Evolutionary conservation across 2,329 filamentous ascomycete genomes (phyloP), one percentile per base, ranked within the genome.

Genomic region (Tolypocladium sp.): DNA sequence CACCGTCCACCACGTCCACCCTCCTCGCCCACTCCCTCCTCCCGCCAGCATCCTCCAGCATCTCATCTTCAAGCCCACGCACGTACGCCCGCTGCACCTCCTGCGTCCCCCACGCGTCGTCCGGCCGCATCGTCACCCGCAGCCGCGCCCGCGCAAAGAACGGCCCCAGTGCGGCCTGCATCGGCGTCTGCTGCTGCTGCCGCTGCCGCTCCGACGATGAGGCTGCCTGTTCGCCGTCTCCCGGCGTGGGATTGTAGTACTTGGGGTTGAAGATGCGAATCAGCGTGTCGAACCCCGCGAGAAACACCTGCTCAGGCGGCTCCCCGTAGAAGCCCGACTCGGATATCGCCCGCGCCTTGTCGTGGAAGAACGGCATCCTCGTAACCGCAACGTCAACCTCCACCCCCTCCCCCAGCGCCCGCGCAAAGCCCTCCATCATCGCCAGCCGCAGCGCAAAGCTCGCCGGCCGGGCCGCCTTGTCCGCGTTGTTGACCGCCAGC

Each of bases 231-330:
- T 15, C 42, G 42, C 33, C 7, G 9, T 49, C 59, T 27, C 58
- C 69, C 10, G 46, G 25, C 46, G 13, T 30, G 15, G 15, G 6
- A 6, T 37, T n/a, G 68, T 91, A 91, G 73, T 93, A 93, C 69
- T 88, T 90, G 0, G 87, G 81, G 55, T 89, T 78, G 58, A 90
- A 83, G 57, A 93, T 84, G 25, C 90, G 82, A 20, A 88, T 83
- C 8, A 92, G 74, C 0, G 90, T 93, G 66, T 93, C 90, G 69
- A 85, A 93, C 35, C 90, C 90, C 2, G 85, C 82, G 2, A 92
- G 80, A 66, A 90, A 90, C 4, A 89, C 74, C 66, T 91, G 88
- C 57, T 80, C 75, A 9, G 70, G 67, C 13, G 70, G 67, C 12
- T 9, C 55, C 7, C 68, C 57, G 63, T 83, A 85, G 42, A 76